Base-by-base conservation (phyloP, 352 stramenopile species). In the Globisporangium middletonii region DNA sequence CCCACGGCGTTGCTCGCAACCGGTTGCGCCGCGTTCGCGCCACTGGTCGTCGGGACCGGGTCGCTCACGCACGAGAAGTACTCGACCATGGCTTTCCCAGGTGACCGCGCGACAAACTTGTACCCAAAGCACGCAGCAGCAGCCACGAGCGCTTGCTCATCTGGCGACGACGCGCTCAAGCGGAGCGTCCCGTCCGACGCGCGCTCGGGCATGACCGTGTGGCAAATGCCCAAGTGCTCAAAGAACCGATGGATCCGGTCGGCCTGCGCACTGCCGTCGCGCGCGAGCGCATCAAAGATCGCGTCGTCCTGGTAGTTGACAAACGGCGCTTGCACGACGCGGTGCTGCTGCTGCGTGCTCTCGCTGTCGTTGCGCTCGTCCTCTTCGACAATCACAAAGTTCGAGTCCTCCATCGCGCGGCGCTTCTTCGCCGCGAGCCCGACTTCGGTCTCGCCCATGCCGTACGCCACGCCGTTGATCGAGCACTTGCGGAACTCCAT, bases 151-250 rank as follows among this genome's bases (percentile, higher is more conserved):
- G 89, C 88, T 62, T 97, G 85, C 41, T 97, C 89, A 64, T 97
- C 89, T 0, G 88, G 89, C 41, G 89, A 97, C 49, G 94, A 97
- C 1, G 94, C 91, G 58, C 92, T 96, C 58, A 97, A 79, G 1
- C 83, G 75, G 4, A 96, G 63, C 58, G 64, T 83, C 4, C 84
- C 86, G 48, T 97, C 94, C 0, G 94, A 54, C 35, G 96, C 85
- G 13, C 88, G 92, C 69, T 99, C 97, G 0, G 98, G 95, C 67
- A 99, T 98, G 35, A 99, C 96, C 5, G 97, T 99, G 73, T 99
- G 94, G 67, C 93, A 98, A 13, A 97, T 75, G 4, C 88, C 67
- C 30, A 97, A 63, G 65, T 95, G 82, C 49, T 96, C 86, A 38
- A 89, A 97, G 60, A 97, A 97, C 1, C 63, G 46, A 0, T 53